phyloP scores from a whole-genome alignment of 345 rosid genomes.

The Anacardium occidentale region DNA sequence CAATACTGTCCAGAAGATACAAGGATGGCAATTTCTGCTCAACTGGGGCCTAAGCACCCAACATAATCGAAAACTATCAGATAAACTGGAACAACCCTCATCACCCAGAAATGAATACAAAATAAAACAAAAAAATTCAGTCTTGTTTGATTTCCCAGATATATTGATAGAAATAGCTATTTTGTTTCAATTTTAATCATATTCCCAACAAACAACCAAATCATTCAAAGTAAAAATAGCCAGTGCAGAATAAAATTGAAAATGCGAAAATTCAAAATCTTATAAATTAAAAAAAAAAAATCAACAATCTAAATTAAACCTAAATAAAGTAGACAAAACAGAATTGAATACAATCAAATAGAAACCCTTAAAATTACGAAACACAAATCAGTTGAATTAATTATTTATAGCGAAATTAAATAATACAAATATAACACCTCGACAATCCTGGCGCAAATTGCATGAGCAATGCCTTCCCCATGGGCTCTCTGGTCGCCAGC shows the following conservation, averaged over 20 bases:
- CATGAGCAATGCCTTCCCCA: slow-evolving; percentile 79
- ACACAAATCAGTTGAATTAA: slow-evolving; percentile 11
- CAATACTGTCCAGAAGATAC: slow-evolving; percentile 95
- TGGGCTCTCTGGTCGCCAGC: slow-evolving; percentile 87
- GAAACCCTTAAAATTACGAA: slow-evolving; percentile 8
- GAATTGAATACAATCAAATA: neutral
- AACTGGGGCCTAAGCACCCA: slow-evolving; percentile 63
- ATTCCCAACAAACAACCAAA: neutral
- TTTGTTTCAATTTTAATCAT: neutral
- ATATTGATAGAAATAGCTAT: neutral
- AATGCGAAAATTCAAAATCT: neutral
- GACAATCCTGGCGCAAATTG: slow-evolving; percentile 79
- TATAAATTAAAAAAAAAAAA: neutral
- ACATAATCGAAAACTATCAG: slow-evolving; percentile 12
- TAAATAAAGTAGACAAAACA: neutral
- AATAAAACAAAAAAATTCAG: neutral
- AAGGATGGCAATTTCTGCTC: slow-evolving; percentile 90
- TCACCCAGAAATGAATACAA: neutral
- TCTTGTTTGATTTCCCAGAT: neutral
- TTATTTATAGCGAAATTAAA: neutral
- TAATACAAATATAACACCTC: slow-evolving; percentile 50
- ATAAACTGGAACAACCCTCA: neutral
- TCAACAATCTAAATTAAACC: neutral
- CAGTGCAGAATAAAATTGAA: slow-evolving; percentile 2
- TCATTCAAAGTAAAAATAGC: neutral